Base-by-base conservation (phyloP, 2,329 filamentous ascomycete genomes). In the Alternaria postmessia region DNA sequence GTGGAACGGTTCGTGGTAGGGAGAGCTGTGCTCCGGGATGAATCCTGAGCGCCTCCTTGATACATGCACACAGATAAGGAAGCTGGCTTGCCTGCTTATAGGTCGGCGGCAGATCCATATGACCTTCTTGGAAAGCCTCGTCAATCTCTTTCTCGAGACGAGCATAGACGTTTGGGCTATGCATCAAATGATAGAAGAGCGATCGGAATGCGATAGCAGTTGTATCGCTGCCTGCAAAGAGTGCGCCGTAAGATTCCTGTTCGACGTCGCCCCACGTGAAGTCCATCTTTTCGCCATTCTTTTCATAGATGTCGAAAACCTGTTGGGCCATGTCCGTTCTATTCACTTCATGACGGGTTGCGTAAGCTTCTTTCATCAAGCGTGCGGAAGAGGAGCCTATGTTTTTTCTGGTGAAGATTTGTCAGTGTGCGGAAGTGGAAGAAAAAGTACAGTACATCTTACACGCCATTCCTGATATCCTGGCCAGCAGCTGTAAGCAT, bases 11-110 rank as follows among this genome's bases (percentile, higher is more conserved):
- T 72, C 54, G 20, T 59, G 64, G 48, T 4, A 34, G 57, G 14
- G 72, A 30, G 11, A 30, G 28, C 28, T 30, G 28, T 30, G 28
- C 65, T 34, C 64, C 65, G 1, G 81, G 81, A 46, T 80, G 80
- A 54, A 82, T 73, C 4, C 81, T 72, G 8, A 81, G 64, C 2
- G 75, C 78, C 65, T 83, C 81, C 56, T 81, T 82, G 68, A 82
- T 80, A 42, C 75, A 78, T 1, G 80, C 81, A 55, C 79, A 76
- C 7, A 82, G 61, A 59, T 81, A 83, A 0, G 79, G 78, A 6
- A 82, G 68, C 14, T 49, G 49, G 14, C 36, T 61, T 5, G 55
- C 59, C 5, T 59, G 47, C n/a, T 71, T 62, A 46, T 71, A 67
- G 28, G 52, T 55, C n/a, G 63, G 46, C 2, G 58, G 62, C 11